A percentile compares a stretch with the other conserved stretches of the same genome.
These are phyloP conservation scores for Coemansia sp. DNA, from an alignment of 192 early-diverging fungal genomes.

Conservation along the genomic window DNA sequence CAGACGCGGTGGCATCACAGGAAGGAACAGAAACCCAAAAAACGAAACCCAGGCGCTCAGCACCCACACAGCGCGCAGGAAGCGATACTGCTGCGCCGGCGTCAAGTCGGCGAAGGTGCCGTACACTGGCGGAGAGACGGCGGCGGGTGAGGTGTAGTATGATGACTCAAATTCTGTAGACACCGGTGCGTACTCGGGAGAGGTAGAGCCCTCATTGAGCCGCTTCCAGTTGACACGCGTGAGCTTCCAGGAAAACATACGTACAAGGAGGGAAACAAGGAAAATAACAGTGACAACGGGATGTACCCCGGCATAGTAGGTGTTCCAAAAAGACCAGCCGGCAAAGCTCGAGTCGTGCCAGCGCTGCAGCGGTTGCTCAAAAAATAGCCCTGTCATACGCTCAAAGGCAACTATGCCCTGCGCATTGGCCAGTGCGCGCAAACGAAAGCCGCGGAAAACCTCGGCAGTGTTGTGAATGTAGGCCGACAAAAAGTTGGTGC, in stretches of 20 bases:
- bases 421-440: conserved; percentile 51
- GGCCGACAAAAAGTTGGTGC: conserved; percentile 55
- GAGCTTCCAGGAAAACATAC: conserved; percentile 57
- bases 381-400: conserved; percentile 41
- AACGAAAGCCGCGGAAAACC: conserved; percentile 49
- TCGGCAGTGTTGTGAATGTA: conserved; percentile 54
- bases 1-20: conserved; percentile 55
- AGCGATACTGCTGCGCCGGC: conserved; percentile 56
- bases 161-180: conserved; percentile 1
- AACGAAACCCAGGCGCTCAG: conserved; percentile 52
- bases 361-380: conserved; percentile 53
- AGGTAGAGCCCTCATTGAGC: conserved; percentile 37
- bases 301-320: conserved; percentile 55
- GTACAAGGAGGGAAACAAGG: conserved; percentile 50
- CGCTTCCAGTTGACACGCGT: conserved; percentile 56
- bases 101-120: conserved; percentile 44
- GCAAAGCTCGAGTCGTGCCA: conserved; percentile 43
- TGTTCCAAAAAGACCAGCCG: conserved; percentile 57
- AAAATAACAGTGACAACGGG: conserved; percentile 48
- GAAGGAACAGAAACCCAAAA: conserved; percentile 52
- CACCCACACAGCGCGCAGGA: conserved; percentile 54
- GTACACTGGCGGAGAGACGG: conserved; percentile 21
- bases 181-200: conserved; percentile 33
- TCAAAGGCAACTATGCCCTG: conserved; percentile 49
- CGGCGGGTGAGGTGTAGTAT: conserved; percentile 12